These are phyloP conservation scores for Ramalina intermedia DNA, from an alignment of 495 filamentous ascomycete species.

Conservation along the genomic window DNA sequence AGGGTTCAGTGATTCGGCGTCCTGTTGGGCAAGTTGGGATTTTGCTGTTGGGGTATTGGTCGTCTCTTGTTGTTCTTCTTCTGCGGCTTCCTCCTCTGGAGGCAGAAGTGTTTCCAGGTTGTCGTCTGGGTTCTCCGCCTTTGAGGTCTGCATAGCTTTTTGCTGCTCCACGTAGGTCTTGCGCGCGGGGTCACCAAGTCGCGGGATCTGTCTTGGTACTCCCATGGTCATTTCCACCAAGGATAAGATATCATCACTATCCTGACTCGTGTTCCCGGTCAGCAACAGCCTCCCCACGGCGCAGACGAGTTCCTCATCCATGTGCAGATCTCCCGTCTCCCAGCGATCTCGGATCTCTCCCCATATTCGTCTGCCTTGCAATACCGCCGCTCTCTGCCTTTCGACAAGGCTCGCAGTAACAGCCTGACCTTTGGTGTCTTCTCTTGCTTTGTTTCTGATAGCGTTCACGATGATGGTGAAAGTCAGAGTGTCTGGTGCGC, in stretches of 20 bases:
- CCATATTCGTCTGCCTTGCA: conserved; percentile 61
- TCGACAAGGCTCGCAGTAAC: conserved; percentile 23
- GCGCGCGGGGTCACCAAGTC: neutral
- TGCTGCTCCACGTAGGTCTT: neutral
- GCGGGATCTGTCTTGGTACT: conserved; percentile 31
- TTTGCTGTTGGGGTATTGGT: neutral
- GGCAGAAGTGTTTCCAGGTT: neutral
- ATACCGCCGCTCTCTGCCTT: conserved; percentile 24
- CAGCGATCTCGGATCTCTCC: conserved; percentile 60
- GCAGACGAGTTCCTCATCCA: conserved; percentile 61
- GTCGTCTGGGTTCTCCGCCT: neutral
- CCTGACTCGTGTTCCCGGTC: conserved; percentile 38
- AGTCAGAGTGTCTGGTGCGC: conserved; percentile 51
- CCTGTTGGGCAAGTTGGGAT: neutral
- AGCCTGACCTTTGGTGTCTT: conserved; percentile 15
- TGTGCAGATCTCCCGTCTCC: conserved; percentile 45
- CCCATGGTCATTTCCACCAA: conserved; percentile 66
- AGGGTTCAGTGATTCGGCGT: neutral
- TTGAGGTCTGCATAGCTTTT: neutral
- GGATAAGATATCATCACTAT: conserved; percentile 53
- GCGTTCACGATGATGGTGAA: conserved; percentile 73
- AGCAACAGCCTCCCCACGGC: conserved; percentile 64
- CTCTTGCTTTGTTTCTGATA: conserved; percentile 29
- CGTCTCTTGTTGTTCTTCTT: neutral
- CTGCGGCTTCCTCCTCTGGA: neutral